Conservation (phyloP, 192 early-diverging fungal species). For the Dissophora globulifera region DNA sequence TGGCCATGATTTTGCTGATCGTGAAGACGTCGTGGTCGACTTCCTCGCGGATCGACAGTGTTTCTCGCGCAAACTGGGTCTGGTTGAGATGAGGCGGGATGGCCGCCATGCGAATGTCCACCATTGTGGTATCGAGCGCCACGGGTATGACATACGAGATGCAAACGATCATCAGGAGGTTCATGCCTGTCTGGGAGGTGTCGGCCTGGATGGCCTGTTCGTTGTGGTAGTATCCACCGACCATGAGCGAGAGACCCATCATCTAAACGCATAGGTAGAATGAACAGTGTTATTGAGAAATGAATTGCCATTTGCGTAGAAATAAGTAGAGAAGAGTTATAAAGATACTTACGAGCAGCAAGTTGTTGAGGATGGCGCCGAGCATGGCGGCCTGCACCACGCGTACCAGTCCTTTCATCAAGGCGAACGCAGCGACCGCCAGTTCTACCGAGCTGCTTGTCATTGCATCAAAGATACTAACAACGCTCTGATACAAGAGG, state of each 20-base stretch:
- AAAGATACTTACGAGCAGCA: conserved; percentile 74
- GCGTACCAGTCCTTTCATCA: conserved; percentile 67
- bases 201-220: conserved; percentile 19
- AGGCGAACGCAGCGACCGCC: conserved; percentile 71
- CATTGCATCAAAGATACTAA: conserved; percentile 77
- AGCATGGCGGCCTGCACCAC: conserved; percentile 74
- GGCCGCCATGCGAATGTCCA: not conserved
- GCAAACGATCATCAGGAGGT: conserved; percentile 29
- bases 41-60: not conserved
- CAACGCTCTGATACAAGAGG: conserved; percentile 71
- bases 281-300: no score
- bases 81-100: not conserved
- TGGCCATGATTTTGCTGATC: conserved; percentile 72
- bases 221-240: conserved; percentile 8
- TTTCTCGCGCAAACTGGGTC: not conserved
- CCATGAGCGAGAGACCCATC: conserved; percentile 12
- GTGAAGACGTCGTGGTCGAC: conserved; percentile 52
- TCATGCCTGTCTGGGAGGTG: conserved; percentile 34
- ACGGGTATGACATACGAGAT: conserved; percentile 33
- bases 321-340: not conserved
- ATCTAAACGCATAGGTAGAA: no score
- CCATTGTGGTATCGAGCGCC: conserved; percentile 15
- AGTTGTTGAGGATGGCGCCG: conserved; percentile 89
- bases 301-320: not conserved
- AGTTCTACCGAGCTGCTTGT: conserved; percentile 90